These are phyloP conservation scores for Ampelocalamus luodianensis DNA, from an alignment of 176 grass and related monocot species.

Conservation along the genomic window DNA sequence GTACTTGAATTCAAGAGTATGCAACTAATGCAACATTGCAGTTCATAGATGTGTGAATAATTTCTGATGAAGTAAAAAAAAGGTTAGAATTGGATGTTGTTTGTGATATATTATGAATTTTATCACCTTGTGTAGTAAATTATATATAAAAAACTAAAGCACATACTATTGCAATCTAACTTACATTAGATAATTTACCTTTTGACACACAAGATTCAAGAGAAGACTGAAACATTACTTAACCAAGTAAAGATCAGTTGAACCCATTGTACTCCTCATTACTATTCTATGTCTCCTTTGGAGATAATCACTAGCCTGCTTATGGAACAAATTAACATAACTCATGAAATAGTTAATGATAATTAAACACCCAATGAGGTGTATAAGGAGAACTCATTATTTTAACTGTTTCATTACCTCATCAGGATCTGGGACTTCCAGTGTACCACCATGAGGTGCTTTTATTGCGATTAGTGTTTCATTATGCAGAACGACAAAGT, in stretches of 20 bases:
- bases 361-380: neutral
- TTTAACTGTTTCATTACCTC: conserved; percentile 56
- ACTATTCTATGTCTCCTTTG: conserved; percentile 90
- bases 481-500: conserved; percentile 61
- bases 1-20: neutral
- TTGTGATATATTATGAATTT: conserved; percentile 22
- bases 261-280: conserved; percentile 88
- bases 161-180: conserved; percentile 32
- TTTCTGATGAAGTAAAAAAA: neutral
- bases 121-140: neutral
- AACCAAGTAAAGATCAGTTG: conserved; percentile 92
- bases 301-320: conserved; percentile 68
- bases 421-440: conserved; percentile 93
- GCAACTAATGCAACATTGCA: neutral
- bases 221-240: conserved; percentile 58
- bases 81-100: neutral
- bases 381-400: conserved; percentile 22
- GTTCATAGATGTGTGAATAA: conserved; percentile 3
- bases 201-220: conserved; percentile 6
- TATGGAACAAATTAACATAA: conserved; percentile 34
- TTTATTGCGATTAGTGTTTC: conserved; percentile 88
- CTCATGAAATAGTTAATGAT: conserved; percentile 21
- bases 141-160: conserved; percentile 25
- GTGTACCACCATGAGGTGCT: conserved; percentile 83
- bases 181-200: conserved; percentile 51